A percentile compares a stretch with the other conserved stretches of the same genome.
Conservation (phyloP, 441 rosid genomes). For the Lepidium campestre region DNA sequence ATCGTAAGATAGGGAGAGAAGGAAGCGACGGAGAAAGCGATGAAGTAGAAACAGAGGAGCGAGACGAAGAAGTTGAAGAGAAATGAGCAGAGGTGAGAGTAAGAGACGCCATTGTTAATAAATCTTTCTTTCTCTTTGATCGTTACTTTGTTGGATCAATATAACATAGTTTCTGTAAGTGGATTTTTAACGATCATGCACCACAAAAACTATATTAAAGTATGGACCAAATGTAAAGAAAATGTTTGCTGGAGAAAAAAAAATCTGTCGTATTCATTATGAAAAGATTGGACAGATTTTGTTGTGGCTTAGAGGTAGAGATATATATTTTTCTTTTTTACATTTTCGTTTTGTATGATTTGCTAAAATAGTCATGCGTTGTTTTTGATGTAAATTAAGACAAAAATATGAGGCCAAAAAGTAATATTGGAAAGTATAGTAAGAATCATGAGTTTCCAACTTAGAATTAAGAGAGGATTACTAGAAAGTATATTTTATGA, state of each 20-base stretch:
- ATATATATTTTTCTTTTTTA: no score
- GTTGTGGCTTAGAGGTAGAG: no score
- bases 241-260: not conserved
- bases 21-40: slow-evolving; percentile 19
- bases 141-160: not conserved
- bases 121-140: not conserved
- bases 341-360: no score
- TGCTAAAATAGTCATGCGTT: no score
- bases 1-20: not conserved
- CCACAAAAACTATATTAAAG: not conserved
- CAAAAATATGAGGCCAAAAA: no score
- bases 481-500: no score
- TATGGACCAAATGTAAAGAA: not conserved
- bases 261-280: no score
- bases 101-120: slow-evolving; percentile 26
- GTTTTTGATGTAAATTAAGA: no score
- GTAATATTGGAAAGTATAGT: no score
- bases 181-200: not conserved
- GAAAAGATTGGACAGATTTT: no score
- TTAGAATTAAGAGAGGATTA: no score
- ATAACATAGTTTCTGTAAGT: not conserved
- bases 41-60: slow-evolving; percentile 13
- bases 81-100: slow-evolving; percentile 12
- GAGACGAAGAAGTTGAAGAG: slow-evolving; percentile 9
- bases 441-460: no score